Conservation (phyloP, 2,329 filamentous ascomycete species). For the Cadophora malorum region DNA sequence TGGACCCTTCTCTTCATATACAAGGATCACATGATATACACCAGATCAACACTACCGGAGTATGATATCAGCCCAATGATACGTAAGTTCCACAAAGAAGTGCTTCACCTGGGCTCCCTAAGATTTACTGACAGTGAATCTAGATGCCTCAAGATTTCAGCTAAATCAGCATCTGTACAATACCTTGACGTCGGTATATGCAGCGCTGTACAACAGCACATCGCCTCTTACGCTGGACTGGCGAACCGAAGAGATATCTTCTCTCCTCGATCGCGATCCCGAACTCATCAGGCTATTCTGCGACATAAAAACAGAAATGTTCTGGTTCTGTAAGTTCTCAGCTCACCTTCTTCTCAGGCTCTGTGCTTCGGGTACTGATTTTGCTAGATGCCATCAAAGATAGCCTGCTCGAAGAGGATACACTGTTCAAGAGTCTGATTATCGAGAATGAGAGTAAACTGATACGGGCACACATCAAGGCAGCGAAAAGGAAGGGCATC, state of each 20-base stretch:
- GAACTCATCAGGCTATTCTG: conserved; percentile 14
- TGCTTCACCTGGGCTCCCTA: too few species aligned
- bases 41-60: not conserved
- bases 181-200: conserved; percentile 19
- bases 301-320: conserved; percentile 24
- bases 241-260: conserved; percentile 13
- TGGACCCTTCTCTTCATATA: conserved; percentile 15
- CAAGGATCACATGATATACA: conserved; percentile 20
- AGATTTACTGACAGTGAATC: too few species aligned
- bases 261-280: conserved; percentile 10
- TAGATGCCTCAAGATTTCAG: not conserved
- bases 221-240: conserved; percentile 22
- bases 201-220: conserved; percentile 22
- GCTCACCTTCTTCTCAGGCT: not conserved
- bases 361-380: not conserved
- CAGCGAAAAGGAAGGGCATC: conserved; percentile 17
- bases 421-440: conserved; percentile 19
- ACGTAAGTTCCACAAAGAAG: too few species aligned
- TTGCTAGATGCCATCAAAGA: not conserved
- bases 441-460: conserved; percentile 20
- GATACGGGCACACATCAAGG: conserved; percentile 13
- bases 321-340: conserved; percentile 23
- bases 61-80: not conserved
- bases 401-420: conserved; percentile 10
- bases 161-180: conserved; percentile 21